Base-by-base conservation (phyloP, 2,329 filamentous ascomycete genomes). In the Sarocladiaceae sp. region DNA sequence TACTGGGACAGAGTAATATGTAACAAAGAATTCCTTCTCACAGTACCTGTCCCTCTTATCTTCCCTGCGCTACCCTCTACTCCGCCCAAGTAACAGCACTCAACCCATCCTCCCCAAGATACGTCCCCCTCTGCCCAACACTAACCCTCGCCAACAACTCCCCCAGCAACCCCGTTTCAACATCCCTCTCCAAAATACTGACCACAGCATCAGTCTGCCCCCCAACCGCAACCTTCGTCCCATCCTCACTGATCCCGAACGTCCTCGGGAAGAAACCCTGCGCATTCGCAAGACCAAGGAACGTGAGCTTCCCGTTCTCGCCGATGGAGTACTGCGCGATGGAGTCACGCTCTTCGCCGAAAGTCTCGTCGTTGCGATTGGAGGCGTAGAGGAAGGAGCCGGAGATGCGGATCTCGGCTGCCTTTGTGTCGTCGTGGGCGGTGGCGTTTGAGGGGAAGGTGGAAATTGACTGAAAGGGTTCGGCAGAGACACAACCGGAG, bases 211-310 rank as follows among this genome's bases (percentile, higher is more conserved):
- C 80, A 2, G 76, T 75, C 68, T 87, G 83, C 22, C 86, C 76
- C 0, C 78, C 85, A 35, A 88, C 75, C 0, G 84, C 84, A 2
- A 87, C 74, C 54, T 84, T 58, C 40, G 76, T 71, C 0, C 84
- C 84, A 0, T 75, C 75, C 35, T 72, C 72, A 60, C 85, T 87
- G 51, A 86, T 69, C 20, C 73, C 72, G 61, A 87, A 84, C 1
- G 83, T 84, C 1, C 86, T 72, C 0, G 86, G 85, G 58, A 78
- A 83, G 52, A 69, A 75, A 0, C 84, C 79, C 55, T 80, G 78
- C 2, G 82, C 75, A 22, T 80, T 79, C 2, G 74, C 77, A 1
- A 81, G 68, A 54, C 82, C 75, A 1, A 77, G 61, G 58, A 82
- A 82, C 0, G 58, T 62, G 13, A 86, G 64, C 0, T 64, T 71